These are phyloP conservation scores for Xerocomellus amylosporus DNA, from an alignment of 768 basidiomycete genomes.

Conservation along the genomic window DNA sequence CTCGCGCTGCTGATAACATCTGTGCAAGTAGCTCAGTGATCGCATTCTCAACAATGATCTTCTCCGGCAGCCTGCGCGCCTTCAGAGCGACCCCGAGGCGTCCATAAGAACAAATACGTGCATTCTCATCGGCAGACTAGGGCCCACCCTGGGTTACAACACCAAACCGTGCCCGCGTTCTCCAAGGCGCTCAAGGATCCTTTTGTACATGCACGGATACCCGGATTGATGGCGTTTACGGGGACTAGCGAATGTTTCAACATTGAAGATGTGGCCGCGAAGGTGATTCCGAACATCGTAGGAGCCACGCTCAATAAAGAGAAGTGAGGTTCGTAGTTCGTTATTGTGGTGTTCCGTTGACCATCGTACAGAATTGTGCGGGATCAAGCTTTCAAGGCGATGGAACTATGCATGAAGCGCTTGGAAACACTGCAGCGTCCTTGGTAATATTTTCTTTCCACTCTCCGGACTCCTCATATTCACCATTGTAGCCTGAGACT, in stretches of 20 bases:
- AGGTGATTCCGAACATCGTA: conserved; percentile 84
- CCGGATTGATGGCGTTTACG: conserved; percentile 94
- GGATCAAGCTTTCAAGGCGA: conserved; percentile 93
- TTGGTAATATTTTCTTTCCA: conserved; percentile 56
- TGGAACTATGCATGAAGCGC: conserved; percentile 82
- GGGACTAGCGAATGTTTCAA: conserved; percentile 90
- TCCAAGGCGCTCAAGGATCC: conserved; percentile 83
- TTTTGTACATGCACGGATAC: conserved; percentile 87
- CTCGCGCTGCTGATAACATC: background rate
- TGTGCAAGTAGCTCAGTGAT: conserved; percentile 64
- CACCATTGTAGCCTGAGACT: conserved; percentile 52
- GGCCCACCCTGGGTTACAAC: conserved; percentile 77
- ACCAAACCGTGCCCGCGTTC: conserved; percentile 94
- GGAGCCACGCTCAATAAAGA: conserved; percentile 85
- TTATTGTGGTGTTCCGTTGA: background rate
- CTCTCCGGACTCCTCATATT: background rate
- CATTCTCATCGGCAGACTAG: conserved; percentile 90
- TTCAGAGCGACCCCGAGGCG: conserved; percentile 89
- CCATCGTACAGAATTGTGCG: conserved; percentile 68
- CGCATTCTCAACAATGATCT: conserved; percentile 96
- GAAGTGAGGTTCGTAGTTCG: conserved; percentile 54
- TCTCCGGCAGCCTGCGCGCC: conserved; percentile 85
- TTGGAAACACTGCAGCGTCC: conserved; percentile 68
- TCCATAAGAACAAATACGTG: conserved; percentile 98
- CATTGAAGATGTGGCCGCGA: conserved; percentile 80